Base-by-base conservation (phyloP, 331 rosid genomes). In the Ulmus americana region DNA sequence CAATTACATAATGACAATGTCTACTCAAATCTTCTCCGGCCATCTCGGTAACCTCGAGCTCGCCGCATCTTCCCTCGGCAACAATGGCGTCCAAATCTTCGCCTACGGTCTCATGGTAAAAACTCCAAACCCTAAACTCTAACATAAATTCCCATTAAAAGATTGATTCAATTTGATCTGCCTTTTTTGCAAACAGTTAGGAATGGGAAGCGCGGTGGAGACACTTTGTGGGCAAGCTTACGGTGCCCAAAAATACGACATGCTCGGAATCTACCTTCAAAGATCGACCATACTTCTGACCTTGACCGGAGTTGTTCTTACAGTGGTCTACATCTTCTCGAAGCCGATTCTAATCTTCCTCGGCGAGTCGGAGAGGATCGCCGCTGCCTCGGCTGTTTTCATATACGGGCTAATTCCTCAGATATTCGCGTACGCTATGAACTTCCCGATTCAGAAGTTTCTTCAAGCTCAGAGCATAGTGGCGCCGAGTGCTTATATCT, bases 141-240 rank as follows among this genome's bases (percentile, higher is more conserved):
- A 28, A 28, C 2, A 28, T 28, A 28, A 28, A 28, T 28, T 28
- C 35, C 35, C 22, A 20, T 20, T 20, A 20, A 20, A 28, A 28
- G 35, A 28, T 28, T 28, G 35, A 3, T 6, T 44, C 0, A 11
- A 3, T 48, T 48, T 48, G 14, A 46, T 46, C 5, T 10, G 10
- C 3, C 1, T 20, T 6, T 43, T 64, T 7, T 8, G 6, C 4
- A 16, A 56, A 69, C 82, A 90, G 97, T 74, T 90, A 16, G 97
- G 97, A 0, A 90, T 90, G 97, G 97, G 97, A 22, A 90, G 97
- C 55, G 97, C 97, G 0, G 97, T 86, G 35, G 97, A 90, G 69
- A 90, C 95, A 0, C 80, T 90, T 18, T 86, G 97, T 13, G 97
- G 97, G 4, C 97, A 86, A 76, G 91, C 97, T 9, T 79, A 45